Percentiles rank a stretch among this genome's conserved stretches.
phyloP scores from a whole-genome alignment of 2,329 filamentous ascomycete genomes.

The Phaeosphaeria sp. region DNA sequence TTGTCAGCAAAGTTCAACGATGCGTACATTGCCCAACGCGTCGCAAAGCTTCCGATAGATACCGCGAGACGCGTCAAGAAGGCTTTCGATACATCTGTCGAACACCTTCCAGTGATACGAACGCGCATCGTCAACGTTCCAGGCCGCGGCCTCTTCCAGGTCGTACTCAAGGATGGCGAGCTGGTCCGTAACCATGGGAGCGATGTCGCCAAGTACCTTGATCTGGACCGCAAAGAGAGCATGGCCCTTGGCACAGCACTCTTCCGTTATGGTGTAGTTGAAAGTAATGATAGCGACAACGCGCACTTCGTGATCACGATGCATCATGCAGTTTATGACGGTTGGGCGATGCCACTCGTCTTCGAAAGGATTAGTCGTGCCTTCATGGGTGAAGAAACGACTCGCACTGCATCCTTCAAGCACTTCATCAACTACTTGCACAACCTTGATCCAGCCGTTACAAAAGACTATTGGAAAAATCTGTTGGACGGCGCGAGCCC shows the following conservation, averaged over 20 bases:
- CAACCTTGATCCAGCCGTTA: slow-evolving; percentile 49
- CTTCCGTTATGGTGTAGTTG: slow-evolving; percentile 47
- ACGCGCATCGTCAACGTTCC: slow-evolving; percentile 49
- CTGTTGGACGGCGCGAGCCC: slow-evolving; percentile 54
- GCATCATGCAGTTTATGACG: slow-evolving; percentile 62
- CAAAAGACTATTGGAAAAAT: slow-evolving; percentile 56
- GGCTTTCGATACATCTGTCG: slow-evolving; percentile 46
- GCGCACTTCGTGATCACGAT: slow-evolving; percentile 57
- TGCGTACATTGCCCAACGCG: slow-evolving; percentile 49
- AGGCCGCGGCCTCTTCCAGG: slow-evolving; percentile 47
- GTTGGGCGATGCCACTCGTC: slow-evolving; percentile 50
- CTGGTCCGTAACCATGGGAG: slow-evolving; percentile 37
- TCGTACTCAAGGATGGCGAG: slow-evolving; percentile 42
- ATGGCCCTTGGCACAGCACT: slow-evolving; percentile 51
- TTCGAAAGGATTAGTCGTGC: slow-evolving; percentile 43
- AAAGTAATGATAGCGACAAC: slow-evolving; percentile 23
- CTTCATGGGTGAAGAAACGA: slow-evolving; percentile 34
- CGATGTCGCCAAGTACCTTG: slow-evolving; percentile 42
- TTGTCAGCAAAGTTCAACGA: slow-evolving; percentile 46
- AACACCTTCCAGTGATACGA: slow-evolving; percentile 45
- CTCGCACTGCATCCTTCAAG: slow-evolving; percentile 48
- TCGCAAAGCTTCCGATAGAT: slow-evolving; percentile 41
- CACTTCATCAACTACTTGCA: slow-evolving; percentile 59
- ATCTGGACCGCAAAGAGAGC: slow-evolving; percentile 36
- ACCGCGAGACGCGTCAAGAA: slow-evolving; percentile 39